Percentiles rank a stretch among this genome's conserved stretches.
Conservation (phyloP, 1,284 basidiomycete genomes). For the Cystobasidium sp. region DNA sequence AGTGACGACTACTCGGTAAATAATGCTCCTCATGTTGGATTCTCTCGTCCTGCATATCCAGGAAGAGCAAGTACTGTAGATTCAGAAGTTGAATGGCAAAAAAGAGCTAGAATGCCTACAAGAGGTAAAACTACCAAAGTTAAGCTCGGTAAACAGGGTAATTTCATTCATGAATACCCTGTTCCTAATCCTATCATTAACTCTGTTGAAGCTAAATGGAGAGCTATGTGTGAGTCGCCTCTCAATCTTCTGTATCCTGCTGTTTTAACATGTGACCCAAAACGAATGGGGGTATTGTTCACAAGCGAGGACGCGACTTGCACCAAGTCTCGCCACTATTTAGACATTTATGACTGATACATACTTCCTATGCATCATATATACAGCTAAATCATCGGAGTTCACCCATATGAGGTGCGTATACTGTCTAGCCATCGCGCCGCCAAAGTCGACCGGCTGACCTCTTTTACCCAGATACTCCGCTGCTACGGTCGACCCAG, state of each 20-base stretch:
- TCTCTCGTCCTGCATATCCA: constrained; percentile 2
- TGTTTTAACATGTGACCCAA: not conserved
- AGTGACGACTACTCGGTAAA: not conserved
- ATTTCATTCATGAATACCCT: constrained; percentile 79
- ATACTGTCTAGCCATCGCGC: constrained; percentile 62
- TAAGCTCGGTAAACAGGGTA: constrained; percentile 71
- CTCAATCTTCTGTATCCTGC: not conserved
- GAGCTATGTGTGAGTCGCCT: constrained; percentile 53
- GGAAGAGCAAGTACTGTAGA: constrained; percentile 5
- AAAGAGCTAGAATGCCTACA: constrained; percentile 56
- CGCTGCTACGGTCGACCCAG: constrained; percentile 87
- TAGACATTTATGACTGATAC: not conserved
- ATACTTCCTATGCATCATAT: not conserved
- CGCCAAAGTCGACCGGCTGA: constrained; percentile 75
- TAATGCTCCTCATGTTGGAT: constrained; percentile 23
- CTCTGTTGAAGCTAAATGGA: constrained; percentile 81
- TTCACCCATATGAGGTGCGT: constrained; percentile 70
- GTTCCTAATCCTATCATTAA: constrained; percentile 59
- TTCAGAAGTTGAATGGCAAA: constrained; percentile 53
- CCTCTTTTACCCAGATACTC: too few species aligned
- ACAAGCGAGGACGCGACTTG: too few species aligned
- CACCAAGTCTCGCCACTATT: too few species aligned
- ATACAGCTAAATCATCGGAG: constrained; percentile 68
- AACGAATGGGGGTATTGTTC: too few species aligned
- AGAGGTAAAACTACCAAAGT: constrained; percentile 70